Base-by-base conservation (phyloP, 192 early-diverging fungal species). In the Gryganskiella cystojenkinii region DNA sequence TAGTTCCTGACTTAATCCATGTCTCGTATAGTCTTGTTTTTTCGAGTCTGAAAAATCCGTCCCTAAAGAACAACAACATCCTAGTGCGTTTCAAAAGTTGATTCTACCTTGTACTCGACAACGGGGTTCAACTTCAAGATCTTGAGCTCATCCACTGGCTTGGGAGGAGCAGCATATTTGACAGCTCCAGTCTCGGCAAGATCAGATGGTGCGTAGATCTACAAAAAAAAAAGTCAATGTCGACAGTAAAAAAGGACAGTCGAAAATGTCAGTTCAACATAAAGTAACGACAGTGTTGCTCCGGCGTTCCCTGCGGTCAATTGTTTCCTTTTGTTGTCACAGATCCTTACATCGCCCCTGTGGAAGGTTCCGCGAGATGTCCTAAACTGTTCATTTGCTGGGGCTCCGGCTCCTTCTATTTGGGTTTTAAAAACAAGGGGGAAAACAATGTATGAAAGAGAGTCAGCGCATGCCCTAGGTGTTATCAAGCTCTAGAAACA, bases 61-160 rank as follows among this genome's bases (percentile, higher is more conserved):
- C n/a, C n/a, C n/a, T n/a, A n/a, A n/a, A n/a, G n/a, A n/a, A n/a
- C n/a, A n/a, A n/a, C n/a, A 14, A 5, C 11, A 45, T 20, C 35
- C 30, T 37, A 15, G 31, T 56, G 19, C 6, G 3, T 30, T 40
- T 10, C 5, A 51, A 51, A 51, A 20, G 8, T 22, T 51, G 5
- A 22, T 10, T 9, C 9, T 69, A 69, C 74, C 74, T 78, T 78
- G 58, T 78, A 78, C 35, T 78, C 74, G 8, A 60, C 66, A 53
- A 78, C 1, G 3, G 74, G 74, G 56, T 78, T 78, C 33, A 78
- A n/a, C 22, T 78, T 78, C 61, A 78, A 47, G 52, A 78, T 69
- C 61, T 78, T 78, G 67, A 78, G 74, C 67, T 78, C 66, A 35
- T 78, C 74, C 25, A 69, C 61, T 15, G 66, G 74, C 61, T 78